phyloP scores from a whole-genome alignment of 2,329 filamentous ascomycete species.

The Xylaria sp. region DNA sequence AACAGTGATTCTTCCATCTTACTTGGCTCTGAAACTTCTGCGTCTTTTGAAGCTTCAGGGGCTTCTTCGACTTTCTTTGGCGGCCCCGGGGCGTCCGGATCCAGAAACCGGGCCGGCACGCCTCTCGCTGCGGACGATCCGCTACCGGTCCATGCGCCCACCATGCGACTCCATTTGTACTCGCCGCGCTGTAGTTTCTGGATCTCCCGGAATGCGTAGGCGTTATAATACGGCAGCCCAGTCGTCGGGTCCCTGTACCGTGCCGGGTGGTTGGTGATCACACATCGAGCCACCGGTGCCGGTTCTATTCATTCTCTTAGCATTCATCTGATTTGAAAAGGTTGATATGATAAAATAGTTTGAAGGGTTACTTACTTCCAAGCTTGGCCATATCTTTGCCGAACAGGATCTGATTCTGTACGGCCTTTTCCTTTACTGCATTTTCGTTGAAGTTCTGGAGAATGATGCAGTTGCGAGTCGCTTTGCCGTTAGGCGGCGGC shows the following conservation, averaged over 20 bases:
- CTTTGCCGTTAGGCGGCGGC: conserved; percentile 49
- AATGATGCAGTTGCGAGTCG: conserved; percentile 61
- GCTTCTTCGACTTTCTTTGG: conserved; percentile 24
- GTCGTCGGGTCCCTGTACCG: conserved; percentile 85
- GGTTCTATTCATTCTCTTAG: conserved; percentile 47
- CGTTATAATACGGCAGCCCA: conserved; percentile 78
- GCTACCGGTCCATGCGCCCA: conserved; percentile 82
- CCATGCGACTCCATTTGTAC: conserved; percentile 78
- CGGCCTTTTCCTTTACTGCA: conserved; percentile 56
- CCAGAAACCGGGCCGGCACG: conserved; percentile 76
- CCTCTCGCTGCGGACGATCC: conserved; percentile 67
- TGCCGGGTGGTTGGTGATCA: conserved; percentile 80
- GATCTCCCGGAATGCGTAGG: conserved; percentile 80
- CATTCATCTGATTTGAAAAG: conserved; percentile 1
- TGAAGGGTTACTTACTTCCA: conserved; percentile 49
- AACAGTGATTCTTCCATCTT: conserved; percentile 7
- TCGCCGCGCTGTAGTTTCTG: conserved; percentile 72
- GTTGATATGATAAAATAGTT: neutral
- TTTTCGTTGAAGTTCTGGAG: conserved; percentile 63
- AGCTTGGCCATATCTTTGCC: conserved; percentile 61
- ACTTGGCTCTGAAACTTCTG: conserved; percentile 4
- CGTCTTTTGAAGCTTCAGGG: conserved; percentile 13
- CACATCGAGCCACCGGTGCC: conserved; percentile 63
- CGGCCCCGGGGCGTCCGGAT: conserved; percentile 41
- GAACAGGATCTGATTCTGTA: conserved; percentile 63